These are phyloP conservation scores for Cladosporium phlei DNA, from an alignment of 2,329 filamentous ascomycete species.

Conservation along the genomic window DNA sequence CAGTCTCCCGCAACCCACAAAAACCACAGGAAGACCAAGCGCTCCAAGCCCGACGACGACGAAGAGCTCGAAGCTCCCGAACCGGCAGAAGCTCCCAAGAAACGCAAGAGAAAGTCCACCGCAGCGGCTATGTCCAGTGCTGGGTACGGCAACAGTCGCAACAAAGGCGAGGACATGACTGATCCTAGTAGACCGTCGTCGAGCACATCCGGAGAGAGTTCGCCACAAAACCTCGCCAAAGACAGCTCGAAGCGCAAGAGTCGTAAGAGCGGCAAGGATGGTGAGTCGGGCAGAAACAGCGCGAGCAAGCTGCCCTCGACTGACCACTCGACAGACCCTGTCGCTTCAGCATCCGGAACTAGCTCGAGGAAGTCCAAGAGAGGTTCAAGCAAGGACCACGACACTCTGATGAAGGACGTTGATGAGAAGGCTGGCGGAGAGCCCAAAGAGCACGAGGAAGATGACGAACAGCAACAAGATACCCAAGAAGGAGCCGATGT, in stretches of 20 bases:
- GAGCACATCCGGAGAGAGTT: conserved; percentile 60
- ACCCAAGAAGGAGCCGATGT: conserved; percentile 32
- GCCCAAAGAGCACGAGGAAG: conserved; percentile 31
- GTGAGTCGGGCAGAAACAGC: conserved; percentile 29
- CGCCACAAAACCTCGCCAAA: conserved; percentile 51
- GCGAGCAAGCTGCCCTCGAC: not conserved
- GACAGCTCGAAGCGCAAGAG: conserved; percentile 68
- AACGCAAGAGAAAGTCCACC: conserved; percentile 43
- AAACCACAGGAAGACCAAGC: conserved; percentile 51
- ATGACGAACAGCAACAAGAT: conserved; percentile 49
- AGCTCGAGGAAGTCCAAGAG: conserved; percentile 30
- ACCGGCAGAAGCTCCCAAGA: conserved; percentile 49
- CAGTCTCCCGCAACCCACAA: conserved; percentile 46
- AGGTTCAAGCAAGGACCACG: conserved; percentile 29
- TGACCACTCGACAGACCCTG: conserved; percentile 33
- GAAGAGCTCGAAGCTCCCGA: conserved; percentile 24
- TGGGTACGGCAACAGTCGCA: conserved; percentile 50
- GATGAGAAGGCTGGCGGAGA: conserved; percentile 25
- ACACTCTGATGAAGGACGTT: conserved; percentile 32
- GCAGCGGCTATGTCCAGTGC: conserved; percentile 66
- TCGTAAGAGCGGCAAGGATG: conserved; percentile 55
- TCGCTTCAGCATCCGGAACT: conserved; percentile 29
- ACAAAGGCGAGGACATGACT: conserved; percentile 17
- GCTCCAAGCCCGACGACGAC: conserved; percentile 47
- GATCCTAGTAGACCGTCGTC: conserved; percentile 52